These are phyloP conservation scores for Bryoerythrophyllum caledonicum DNA, from an alignment of 225 moss, liverwort and hornwort genomes.

Conservation along the genomic window DNA sequence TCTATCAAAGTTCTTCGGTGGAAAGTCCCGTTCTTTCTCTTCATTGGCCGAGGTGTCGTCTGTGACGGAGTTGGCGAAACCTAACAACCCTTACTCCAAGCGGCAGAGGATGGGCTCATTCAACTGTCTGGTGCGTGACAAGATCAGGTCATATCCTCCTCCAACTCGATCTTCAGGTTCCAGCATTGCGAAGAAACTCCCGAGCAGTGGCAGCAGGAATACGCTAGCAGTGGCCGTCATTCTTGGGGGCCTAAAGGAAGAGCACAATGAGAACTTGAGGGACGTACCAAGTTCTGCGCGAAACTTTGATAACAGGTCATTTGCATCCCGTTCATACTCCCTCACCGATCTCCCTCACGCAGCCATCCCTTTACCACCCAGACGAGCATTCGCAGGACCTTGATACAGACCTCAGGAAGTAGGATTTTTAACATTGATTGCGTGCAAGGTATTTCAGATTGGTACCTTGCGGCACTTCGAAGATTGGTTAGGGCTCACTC, in stretches of 20 bases:
- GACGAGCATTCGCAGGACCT: slow-evolving; percentile 26
- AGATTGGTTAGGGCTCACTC: slow-evolving; percentile 10
- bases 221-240: slow-evolving; percentile 65
- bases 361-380: slow-evolving; percentile 22
- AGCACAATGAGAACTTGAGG: slow-evolving; percentile 9
- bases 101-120: slow-evolving; percentile 54
- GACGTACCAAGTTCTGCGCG: neutral
- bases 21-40: slow-evolving; percentile 80
- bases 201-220: slow-evolving; percentile 59
- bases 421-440: slow-evolving; percentile 20
- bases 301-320: slow-evolving; percentile 16
- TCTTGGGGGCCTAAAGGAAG: slow-evolving; percentile 41
- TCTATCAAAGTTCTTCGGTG: slow-evolving; percentile 75
- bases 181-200: slow-evolving; percentile 69
- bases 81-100: slow-evolving; percentile 76
- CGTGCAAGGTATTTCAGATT: slow-evolving; percentile 6
- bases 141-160: slow-evolving; percentile 66
- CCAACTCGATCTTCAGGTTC: slow-evolving; percentile 52
- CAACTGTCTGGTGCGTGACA: slow-evolving; percentile 49
- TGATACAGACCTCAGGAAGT: neutral
- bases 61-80: slow-evolving; percentile 73
- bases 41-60: slow-evolving; percentile 65
- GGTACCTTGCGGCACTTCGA: slow-evolving; percentile 17
- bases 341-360: slow-evolving; percentile 53
- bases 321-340: slow-evolving; percentile 47